Evolutionary conservation across 179 eudicot species (phyloP).

Genomic region (Nepenthes alata): DNA sequence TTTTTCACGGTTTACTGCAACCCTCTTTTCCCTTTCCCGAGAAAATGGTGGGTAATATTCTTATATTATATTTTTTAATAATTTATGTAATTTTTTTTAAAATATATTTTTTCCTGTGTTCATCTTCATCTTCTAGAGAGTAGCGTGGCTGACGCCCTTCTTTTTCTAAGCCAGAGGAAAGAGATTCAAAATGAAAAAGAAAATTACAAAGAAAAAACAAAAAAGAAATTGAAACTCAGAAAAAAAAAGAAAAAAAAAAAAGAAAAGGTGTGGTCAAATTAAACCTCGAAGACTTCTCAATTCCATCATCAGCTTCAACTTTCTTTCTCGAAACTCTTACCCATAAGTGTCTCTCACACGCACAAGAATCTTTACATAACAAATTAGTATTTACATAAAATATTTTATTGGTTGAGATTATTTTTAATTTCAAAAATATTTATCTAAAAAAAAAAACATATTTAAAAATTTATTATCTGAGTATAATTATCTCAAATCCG

Average conservation of each 20-base stretch:
- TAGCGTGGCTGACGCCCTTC: not conserved
- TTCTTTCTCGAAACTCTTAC: slow-evolving; percentile 5
- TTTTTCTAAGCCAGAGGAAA: not conserved
- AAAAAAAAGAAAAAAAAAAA: no score
- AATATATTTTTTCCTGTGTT: not conserved
- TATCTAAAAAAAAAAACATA: no score
- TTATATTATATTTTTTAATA: not conserved
- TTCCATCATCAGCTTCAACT: slow-evolving; percentile 7
- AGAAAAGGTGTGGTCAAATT: not conserved
- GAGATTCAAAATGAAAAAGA: not conserved
- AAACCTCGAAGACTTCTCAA: slow-evolving; percentile 5
- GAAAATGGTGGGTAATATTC: slow-evolving; percentile 1
- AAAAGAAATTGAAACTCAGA: not conserved
- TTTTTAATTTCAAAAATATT: no score
- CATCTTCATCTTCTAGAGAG: slow-evolving; percentile 1
- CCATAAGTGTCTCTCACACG: not conserved
- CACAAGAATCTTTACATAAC: no score
- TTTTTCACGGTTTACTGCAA: slow-evolving; percentile 7
- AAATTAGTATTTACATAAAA: no score
- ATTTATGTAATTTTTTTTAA: not conserved
- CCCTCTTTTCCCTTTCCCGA: slow-evolving; percentile 4
- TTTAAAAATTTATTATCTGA: no score
- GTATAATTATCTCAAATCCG: no score
- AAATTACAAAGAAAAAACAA: not conserved
- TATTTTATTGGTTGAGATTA: no score